phyloP scores from a whole-genome alignment of 2,329 filamentous ascomycete species.

The Ascochyta pisi region DNA sequence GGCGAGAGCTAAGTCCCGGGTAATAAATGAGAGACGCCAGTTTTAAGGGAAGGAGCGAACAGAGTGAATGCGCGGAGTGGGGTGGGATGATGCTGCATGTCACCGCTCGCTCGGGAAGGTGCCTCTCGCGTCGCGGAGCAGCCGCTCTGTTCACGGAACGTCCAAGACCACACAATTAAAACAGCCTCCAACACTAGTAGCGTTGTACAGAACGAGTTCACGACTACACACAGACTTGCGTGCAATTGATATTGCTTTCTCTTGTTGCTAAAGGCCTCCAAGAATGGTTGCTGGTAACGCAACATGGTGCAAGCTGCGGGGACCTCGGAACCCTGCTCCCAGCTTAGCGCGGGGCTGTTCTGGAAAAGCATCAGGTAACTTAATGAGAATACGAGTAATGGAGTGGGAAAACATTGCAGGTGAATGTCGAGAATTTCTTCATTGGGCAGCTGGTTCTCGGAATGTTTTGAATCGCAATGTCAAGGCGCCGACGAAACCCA shows the following conservation, averaged over 20 bases:
- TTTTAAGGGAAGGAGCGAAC: slow-evolving; percentile 26
- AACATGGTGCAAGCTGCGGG: slow-evolving; percentile 5
- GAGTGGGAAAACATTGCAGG: not conserved
- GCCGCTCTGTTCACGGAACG: slow-evolving; percentile 11
- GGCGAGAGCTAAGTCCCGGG: slow-evolving; percentile 47
- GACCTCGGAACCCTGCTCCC: slow-evolving; percentile 10
- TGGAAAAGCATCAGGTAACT: slow-evolving; percentile 14
- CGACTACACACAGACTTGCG: not conserved
- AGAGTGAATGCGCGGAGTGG: slow-evolving; percentile 12
- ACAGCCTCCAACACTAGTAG: not conserved
- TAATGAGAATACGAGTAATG: slow-evolving; percentile 16
- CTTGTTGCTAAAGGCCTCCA: not conserved
- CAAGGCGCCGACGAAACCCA: not conserved
- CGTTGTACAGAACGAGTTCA: too few species aligned
- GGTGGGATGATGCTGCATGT: slow-evolving; percentile 8
- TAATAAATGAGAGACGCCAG: slow-evolving; percentile 42
- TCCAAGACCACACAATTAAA: not conserved
- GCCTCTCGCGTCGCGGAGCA: slow-evolving; percentile 9
- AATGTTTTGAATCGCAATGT: not conserved
- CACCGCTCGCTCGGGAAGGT: slow-evolving; percentile 10
- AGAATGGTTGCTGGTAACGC: not conserved
- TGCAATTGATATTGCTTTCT: not conserved
- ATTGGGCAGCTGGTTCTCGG: not conserved
- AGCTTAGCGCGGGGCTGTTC: slow-evolving; percentile 17
- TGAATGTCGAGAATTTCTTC: not conserved